These are phyloP conservation scores for Aspergillus alliaceus DNA, from an alignment of 2,329 filamentous ascomycete species.

Conservation along the genomic window DNA sequence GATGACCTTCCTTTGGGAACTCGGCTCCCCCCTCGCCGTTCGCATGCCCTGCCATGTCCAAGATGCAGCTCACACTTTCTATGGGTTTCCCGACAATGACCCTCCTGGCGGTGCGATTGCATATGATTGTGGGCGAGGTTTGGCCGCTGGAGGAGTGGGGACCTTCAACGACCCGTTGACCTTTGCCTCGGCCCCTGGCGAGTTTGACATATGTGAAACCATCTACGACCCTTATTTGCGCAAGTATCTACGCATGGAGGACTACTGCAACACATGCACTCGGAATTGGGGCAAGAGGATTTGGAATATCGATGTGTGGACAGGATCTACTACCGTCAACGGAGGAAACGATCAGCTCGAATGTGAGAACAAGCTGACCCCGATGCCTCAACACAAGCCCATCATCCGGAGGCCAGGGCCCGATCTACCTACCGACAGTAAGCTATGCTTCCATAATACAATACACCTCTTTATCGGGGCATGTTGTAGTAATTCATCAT, in stretches of 20 bases:
- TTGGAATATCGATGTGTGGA: conserved; percentile 42
- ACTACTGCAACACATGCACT: conserved; percentile 34
- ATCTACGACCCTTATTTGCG: conserved; percentile 47
- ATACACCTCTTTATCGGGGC: neutral
- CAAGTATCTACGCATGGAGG: conserved; percentile 46
- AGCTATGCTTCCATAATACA: conserved; percentile 7
- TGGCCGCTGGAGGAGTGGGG: conserved; percentile 43
- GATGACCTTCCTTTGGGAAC: neutral
- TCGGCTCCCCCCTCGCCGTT: neutral
- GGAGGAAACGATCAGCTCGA: conserved; percentile 35
- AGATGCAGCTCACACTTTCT: conserved; percentile 37
- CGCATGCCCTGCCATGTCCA: neutral
- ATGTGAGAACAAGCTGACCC: conserved; percentile 40
- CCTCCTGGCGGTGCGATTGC: conserved; percentile 38
- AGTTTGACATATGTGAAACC: conserved; percentile 46
- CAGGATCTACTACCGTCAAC: conserved; percentile 30
- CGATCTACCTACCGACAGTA: conserved; percentile 35
- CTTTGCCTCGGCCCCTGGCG: conserved; percentile 43
- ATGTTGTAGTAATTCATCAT: neutral
- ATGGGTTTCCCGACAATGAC: conserved; percentile 43
- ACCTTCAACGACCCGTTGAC: conserved; percentile 46
- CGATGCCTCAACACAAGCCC: conserved; percentile 19
- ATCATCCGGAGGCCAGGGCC: conserved; percentile 33
- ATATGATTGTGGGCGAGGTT: conserved; percentile 37
- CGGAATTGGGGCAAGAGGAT: conserved; percentile 24